Evolutionary conservation across 1,284 basidiomycete species (phyloP).

Genomic region (Chondrostereum purpureum): DNA sequence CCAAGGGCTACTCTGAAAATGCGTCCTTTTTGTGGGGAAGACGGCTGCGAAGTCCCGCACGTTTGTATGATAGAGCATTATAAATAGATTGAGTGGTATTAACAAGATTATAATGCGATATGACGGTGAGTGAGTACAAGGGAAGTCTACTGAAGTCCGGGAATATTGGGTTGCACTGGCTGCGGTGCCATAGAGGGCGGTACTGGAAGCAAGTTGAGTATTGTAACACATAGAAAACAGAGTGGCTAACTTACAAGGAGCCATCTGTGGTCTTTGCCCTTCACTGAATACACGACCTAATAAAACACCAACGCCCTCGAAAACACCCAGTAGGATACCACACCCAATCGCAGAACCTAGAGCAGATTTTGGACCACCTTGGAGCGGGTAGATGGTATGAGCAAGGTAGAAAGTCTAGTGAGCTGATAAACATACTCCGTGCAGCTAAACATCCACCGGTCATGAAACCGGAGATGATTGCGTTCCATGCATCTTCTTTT

Average conservation of each 20-base stretch:
- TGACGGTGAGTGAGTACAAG: conserved; percentile 25
- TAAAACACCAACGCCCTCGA: conserved; percentile 90
- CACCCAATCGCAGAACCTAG: conserved; percentile 91
- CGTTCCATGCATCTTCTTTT: conserved; percentile 99
- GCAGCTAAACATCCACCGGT: conserved; percentile 95
- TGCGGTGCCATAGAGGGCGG: conserved; percentile 32
- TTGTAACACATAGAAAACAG: not conserved
- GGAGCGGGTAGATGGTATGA: conserved; percentile 5
- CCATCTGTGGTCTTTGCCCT: conserved; percentile 69
- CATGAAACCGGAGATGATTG: conserved; percentile 96
- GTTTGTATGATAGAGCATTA: conserved; percentile 5
- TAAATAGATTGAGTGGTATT: conserved; percentile 16
- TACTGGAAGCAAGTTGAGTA: conserved; percentile 20
- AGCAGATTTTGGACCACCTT: conserved; percentile 89
- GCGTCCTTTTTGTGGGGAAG: too few relatives aligned
- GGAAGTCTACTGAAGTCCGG: conserved; percentile 34
- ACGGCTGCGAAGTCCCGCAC: too few relatives aligned
- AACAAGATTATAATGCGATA: conserved; percentile 12
- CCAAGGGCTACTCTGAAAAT: too few relatives aligned
- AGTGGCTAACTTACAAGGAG: conserved; percentile 31
- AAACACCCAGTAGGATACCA: conserved; percentile 94
- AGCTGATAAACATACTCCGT: conserved; percentile 65
- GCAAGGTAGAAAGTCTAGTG: conserved; percentile 5
- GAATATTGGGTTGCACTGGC: conserved; percentile 24
- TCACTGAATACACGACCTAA: conserved; percentile 81